A percentile compares a stretch with the other conserved stretches of the same genome.
These are phyloP conservation scores for Sparassis latifolia DNA, from an alignment of 1,284 basidiomycete genomes.

Conservation along the genomic window DNA sequence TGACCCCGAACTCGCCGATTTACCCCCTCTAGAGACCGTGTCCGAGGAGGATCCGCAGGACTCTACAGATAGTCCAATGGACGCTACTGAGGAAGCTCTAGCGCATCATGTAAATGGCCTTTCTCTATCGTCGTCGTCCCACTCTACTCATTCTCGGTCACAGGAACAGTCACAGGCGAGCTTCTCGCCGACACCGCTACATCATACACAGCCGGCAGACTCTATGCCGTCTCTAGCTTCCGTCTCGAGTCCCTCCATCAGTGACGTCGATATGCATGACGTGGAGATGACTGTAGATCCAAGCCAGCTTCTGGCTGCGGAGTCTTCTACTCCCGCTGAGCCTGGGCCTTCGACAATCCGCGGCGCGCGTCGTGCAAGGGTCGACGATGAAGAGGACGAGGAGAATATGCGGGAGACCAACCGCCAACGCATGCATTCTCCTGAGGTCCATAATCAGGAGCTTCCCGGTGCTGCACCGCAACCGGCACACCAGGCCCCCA, in stretches of 20 bases:
- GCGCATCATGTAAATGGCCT: not conserved
- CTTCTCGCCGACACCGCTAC: not conserved
- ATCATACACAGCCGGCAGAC: not conserved
- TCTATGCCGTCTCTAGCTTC: constrained; percentile 3
- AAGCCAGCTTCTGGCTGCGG: not conserved
- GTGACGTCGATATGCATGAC: constrained; percentile 13
- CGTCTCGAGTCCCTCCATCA: not conserved
- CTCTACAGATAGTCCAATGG: constrained; percentile 1
- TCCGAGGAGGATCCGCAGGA: constrained; percentile 1
- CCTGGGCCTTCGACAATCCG: constrained; percentile 2
- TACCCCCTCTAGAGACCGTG: constrained; percentile 6
- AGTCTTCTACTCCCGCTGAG: not conserved
- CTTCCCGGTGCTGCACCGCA: constrained; percentile 12
- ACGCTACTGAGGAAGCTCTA: not conserved
- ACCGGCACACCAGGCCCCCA: constrained; percentile 3
- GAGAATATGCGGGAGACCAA: constrained; percentile 23
- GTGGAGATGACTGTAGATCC: constrained; percentile 4
- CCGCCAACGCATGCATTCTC: constrained; percentile 21
- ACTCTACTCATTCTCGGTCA: not conserved
- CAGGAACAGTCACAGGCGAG: not conserved
- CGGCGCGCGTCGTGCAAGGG: constrained; percentile 17
- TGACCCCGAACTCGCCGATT: constrained; percentile 1
- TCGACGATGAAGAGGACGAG: constrained; percentile 24
- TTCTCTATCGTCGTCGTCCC: not conserved
- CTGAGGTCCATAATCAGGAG: constrained; percentile 8